Conservation (phyloP, 208 protist genomes). For the Porcisia hertigi region DNA sequence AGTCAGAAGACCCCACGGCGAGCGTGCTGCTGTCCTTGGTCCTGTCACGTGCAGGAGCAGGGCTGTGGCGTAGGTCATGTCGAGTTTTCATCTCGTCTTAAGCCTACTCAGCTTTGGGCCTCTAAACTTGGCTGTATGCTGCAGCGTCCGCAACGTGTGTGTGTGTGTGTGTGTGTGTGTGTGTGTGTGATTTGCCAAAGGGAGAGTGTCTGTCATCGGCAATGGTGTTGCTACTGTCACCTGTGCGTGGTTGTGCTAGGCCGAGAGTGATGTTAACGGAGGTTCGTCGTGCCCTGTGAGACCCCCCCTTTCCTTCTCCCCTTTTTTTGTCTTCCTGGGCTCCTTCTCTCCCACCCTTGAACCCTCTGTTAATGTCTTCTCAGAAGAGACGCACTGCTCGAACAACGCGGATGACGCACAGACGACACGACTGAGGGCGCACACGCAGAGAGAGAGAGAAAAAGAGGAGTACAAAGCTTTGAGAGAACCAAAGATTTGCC, state of each 20-base stretch:
- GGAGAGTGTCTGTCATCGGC: no score
- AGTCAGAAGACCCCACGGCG: background rate
- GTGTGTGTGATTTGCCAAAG: background rate
- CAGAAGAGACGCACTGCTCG: background rate
- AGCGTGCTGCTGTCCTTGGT: background rate
- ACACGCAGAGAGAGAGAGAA: background rate
- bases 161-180: background rate
- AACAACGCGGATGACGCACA: background rate
- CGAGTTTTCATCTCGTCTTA: background rate
- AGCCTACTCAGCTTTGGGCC: background rate
- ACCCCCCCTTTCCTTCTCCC: background rate
- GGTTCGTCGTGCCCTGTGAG: background rate
- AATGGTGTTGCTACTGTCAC: no score
- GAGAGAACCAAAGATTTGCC: no score
- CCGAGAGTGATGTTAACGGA: no score
- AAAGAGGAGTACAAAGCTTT: no score
- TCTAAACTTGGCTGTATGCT: background rate
- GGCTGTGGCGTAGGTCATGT: background rate
- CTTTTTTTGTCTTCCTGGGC: background rate
- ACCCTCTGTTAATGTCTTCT: background rate
- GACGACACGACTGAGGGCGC: background rate
- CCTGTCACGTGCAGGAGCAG: background rate
- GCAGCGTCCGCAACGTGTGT: background rate
- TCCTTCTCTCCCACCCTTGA: background rate
- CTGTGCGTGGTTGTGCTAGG: no score